Base-by-base conservation (phyloP, 2,329 filamentous ascomycete genomes). In the Nigrograna mackinnonii region DNA sequence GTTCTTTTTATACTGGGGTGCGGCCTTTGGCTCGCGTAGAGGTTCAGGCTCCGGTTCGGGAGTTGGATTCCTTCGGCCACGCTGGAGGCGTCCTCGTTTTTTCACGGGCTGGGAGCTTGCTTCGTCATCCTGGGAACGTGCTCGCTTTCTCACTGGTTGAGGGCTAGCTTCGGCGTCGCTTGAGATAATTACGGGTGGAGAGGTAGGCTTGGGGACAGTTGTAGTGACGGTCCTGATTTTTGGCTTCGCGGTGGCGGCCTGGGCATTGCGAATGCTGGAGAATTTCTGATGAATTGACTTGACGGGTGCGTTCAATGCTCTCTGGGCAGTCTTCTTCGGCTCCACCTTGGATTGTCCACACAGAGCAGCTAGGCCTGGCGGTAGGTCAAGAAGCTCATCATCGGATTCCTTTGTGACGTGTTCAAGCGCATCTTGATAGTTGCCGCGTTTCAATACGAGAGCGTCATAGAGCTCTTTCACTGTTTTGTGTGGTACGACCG, bases 261-360 rank as follows among this genome's bases (percentile, higher is more conserved):
- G n/a, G n/a, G 24, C 9, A 28, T 9, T 28, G n/a, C 49, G 47
- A 18, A 54, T 36, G 26, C 57, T 60, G 14, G 63, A 60, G 32
- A 62, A 85, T 57, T 80, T 83, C 46, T 84, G 76, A 45, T 79
- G 75, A 43, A 88, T 82, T 5, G 71, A 76, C 44, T 75, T 76
- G 12, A 71, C 72, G 5, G 78, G 78, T 9, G 71, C 73, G 49
- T 80, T 79, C 22, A 84, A 71, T 37, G 75, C 71, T 49, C 80
- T 77, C 62, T 78, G 79, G 34, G 76, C 77, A n/a, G 70, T 69
- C 39, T 72, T 67, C 53, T 79, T 80, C 43, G 58, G 60, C 50
- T 50, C 44, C 3, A 48, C 46, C 12, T 33, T 36, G 21, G 46
- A 47, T 6, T 49, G 24, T 28, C 24, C 9, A 28, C 9, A 9